These are phyloP conservation scores for Eimeria falciformis DNA, from an alignment of 169 alveolate species.

Conservation along the genomic window DNA sequence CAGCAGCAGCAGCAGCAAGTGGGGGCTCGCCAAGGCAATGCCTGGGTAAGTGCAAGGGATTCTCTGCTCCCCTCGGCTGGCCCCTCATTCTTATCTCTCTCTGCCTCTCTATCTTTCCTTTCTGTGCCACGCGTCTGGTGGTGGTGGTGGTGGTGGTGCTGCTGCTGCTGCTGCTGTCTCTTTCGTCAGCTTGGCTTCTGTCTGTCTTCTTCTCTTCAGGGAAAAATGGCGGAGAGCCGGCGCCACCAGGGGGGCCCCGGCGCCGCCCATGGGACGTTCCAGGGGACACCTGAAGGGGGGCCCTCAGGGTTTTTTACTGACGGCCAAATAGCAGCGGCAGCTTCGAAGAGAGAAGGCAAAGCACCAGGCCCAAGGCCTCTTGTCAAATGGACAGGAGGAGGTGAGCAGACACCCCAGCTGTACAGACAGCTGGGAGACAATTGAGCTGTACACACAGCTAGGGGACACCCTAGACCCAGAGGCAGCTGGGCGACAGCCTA, in stretches of 20 bases:
- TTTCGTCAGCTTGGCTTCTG: neutral
- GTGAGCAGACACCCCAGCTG: neutral
- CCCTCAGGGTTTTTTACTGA: constrained; percentile 5
- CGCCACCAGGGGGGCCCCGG: neutral
- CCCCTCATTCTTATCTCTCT: neutral
- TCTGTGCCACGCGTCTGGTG: no score
- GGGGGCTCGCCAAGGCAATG: neutral
- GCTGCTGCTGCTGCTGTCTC: neutral
- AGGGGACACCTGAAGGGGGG: neutral
- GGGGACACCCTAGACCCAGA: no score
- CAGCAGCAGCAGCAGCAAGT: neutral
- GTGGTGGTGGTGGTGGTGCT: no score
- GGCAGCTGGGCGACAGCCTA: no score
- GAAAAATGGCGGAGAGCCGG: neutral
- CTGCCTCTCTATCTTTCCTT: neutral
- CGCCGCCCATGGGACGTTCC: neutral
- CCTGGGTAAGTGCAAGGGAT: neutral
- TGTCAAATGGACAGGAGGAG: neutral
- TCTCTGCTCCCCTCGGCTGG: no score
- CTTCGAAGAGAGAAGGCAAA: neutral
- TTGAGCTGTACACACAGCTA: no score
- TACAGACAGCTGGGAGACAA: no score
- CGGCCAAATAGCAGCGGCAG: constrained; percentile 27
- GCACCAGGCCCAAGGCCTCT: neutral
- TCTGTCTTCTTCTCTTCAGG: neutral